A percentile compares a stretch with the other conserved stretches of the same genome.
These are phyloP conservation scores for Fusarium transvaalense DNA, from an alignment of 2,329 filamentous ascomycete species.

Conservation along the genomic window DNA sequence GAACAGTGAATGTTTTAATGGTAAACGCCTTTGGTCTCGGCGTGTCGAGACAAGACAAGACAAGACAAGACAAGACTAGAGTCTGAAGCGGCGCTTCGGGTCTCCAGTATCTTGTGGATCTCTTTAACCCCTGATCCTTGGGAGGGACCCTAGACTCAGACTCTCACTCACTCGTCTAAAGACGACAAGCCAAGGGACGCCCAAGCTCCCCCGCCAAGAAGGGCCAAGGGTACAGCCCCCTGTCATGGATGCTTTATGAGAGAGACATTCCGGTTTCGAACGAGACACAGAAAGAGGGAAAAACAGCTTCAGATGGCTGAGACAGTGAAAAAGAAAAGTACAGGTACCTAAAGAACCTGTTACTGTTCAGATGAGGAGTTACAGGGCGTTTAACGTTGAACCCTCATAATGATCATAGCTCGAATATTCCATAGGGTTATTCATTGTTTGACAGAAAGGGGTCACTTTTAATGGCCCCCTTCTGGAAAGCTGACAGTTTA, in stretches of 20 bases:
- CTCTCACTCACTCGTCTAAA: no score
- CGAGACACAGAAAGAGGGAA: slow-evolving; percentile 23
- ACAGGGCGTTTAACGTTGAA: not conserved
- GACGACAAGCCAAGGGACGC: slow-evolving; percentile 28
- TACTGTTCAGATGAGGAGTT: slow-evolving; percentile 34
- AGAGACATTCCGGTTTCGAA: slow-evolving; percentile 29
- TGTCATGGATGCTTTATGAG: slow-evolving; percentile 11
- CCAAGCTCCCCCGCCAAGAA: slow-evolving; percentile 28
- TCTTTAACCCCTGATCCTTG: slow-evolving; percentile 36
- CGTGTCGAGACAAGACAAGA: slow-evolving; percentile 22
- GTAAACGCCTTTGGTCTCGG: slow-evolving; percentile 18
- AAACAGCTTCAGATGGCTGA: slow-evolving; percentile 27
- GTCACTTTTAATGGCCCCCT: not conserved
- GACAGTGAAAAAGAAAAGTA: slow-evolving; percentile 6
- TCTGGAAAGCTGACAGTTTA: slow-evolving; percentile 5
- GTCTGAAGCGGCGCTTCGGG: slow-evolving; percentile 36
- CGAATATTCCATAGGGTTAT: no score
- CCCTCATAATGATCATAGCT: not conserved
- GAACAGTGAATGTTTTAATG: slow-evolving; percentile 42
- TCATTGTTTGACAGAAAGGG: not conserved
- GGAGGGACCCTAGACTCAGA: not conserved
- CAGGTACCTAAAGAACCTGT: not conserved
- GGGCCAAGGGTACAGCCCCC: slow-evolving; percentile 23
- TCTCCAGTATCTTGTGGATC: slow-evolving; percentile 36
- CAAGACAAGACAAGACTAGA: slow-evolving; percentile 5